Evolutionary conservation across 192 early-diverging fungal genomes (phyloP).

Genomic region (Mortierella antarctica): DNA sequence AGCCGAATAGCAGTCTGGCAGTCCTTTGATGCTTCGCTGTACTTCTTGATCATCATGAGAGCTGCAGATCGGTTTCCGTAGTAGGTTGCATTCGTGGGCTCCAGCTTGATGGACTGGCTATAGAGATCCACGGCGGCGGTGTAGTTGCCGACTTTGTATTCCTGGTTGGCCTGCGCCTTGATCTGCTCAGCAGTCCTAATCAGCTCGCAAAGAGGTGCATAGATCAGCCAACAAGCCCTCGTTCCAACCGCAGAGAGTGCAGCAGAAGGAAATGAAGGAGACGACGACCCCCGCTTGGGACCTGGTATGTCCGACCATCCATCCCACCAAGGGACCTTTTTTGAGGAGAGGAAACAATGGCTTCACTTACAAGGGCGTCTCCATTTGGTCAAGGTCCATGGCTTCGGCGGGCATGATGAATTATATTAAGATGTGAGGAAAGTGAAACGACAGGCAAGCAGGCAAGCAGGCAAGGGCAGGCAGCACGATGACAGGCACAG

Average conservation of each 20-base stretch:
- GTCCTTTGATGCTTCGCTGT: conserved; percentile 70
- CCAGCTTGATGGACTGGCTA: conserved; percentile 73
- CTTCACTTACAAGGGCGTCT: conserved; percentile 44
- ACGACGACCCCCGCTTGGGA: no score
- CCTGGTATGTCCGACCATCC: no score
- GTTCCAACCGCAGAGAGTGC: no score
- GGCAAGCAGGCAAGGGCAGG: neutral
- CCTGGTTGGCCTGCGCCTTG: conserved; percentile 75
- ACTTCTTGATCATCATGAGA: conserved; percentile 72
- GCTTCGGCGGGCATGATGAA: conserved; percentile 51
- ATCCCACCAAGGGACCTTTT: neutral
- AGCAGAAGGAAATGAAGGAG: no score
- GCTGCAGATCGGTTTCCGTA: conserved; percentile 87
- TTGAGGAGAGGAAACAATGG: neutral
- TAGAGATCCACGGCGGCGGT: conserved; percentile 75
- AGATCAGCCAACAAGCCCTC: neutral
- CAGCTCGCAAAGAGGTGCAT: neutral
- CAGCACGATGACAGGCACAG: neutral
- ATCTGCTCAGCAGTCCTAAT: conserved; percentile 67
- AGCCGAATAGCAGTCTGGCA: conserved; percentile 66
- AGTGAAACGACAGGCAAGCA: neutral
- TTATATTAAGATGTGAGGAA: conserved; percentile 9
- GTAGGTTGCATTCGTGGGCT: conserved; percentile 70
- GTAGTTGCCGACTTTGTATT: conserved; percentile 79
- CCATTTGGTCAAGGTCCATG: conserved; percentile 50